Evolutionary conservation across 2,329 filamentous ascomycete species (phyloP).

Genomic region (Bisporella sp.): DNA sequence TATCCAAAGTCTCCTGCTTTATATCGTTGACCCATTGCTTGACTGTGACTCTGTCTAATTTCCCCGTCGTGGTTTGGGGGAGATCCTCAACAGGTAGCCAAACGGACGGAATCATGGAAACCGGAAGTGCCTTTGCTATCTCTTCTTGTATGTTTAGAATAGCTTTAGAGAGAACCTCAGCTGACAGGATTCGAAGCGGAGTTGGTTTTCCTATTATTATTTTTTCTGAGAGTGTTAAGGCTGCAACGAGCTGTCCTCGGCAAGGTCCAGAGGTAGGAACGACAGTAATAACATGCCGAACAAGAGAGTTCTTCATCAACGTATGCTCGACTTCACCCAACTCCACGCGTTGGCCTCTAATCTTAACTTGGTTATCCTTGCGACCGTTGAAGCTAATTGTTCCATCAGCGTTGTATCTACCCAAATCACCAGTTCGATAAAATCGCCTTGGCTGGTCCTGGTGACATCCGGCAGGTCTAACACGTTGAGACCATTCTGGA

Average conservation of each 20-base stretch:
- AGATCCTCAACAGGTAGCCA: not conserved
- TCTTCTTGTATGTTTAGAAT: not conserved
- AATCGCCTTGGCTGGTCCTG: not conserved
- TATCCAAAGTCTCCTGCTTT: no score
- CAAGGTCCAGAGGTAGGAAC: not conserved
- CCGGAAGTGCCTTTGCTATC: not conserved
- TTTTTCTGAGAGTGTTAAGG: no score
- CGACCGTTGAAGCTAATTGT: conserved; percentile 56
- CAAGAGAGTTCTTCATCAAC: not conserved
- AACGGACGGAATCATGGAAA: not conserved
- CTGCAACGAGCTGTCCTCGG: not conserved
- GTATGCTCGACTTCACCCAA: conserved; percentile 48
- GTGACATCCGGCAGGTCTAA: no score
- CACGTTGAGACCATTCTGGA: no score
- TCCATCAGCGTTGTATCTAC: conserved; percentile 45
- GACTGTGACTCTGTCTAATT: not conserved
- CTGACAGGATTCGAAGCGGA: not conserved
- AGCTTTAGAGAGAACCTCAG: not conserved
- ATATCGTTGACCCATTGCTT: no score
- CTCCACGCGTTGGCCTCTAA: conserved; percentile 57
- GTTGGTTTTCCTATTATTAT: no score
- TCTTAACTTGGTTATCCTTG: conserved; percentile 58
- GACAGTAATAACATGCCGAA: not conserved
- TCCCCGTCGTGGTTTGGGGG: not conserved
- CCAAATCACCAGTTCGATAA: conserved; percentile 19